These are phyloP conservation scores for Amyloporia xantha DNA, from an alignment of 768 basidiomycete genomes.

Conservation along the genomic window DNA sequence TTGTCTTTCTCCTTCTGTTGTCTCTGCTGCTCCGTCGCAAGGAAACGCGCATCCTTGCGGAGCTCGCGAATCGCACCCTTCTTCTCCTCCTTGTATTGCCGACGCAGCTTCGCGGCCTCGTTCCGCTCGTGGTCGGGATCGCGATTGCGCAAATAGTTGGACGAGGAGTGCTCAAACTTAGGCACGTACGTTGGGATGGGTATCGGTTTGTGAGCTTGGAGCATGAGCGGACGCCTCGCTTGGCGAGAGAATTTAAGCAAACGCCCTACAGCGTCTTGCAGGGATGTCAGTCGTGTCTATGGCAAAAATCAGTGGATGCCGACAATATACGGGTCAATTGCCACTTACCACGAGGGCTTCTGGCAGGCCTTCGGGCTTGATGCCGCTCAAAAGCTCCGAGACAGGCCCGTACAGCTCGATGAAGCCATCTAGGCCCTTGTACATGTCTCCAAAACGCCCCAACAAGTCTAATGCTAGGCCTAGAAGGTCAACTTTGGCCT, in stretches of 20 bases:
- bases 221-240: constrained; percentile 66
- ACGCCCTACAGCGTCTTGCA: constrained; percentile 44
- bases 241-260: constrained; percentile 64
- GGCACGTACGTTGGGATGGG: constrained; percentile 91
- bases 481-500: no score
- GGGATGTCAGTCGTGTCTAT: constrained; percentile 41
- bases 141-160: constrained; percentile 66
- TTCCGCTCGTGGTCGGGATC: constrained; percentile 91
- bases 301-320: constrained; percentile 2
- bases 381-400: constrained; percentile 43
- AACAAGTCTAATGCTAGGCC: constrained; percentile 55
- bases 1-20: constrained; percentile 81
- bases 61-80: constrained; percentile 97
- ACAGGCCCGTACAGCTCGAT: constrained; percentile 79
- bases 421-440: constrained; percentile 75
- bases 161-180: constrained; percentile 78
- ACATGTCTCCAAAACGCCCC: constrained; percentile 63
- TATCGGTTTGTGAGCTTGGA: constrained; percentile 94
- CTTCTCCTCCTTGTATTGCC: constrained; percentile 87
- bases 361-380: constrained; percentile 42
- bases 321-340: constrained; percentile 8
- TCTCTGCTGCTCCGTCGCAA: constrained; percentile 82
- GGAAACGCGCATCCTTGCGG: constrained; percentile 90
- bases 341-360: constrained; percentile 52
- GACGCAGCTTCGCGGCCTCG: constrained; percentile 76